A percentile compares a stretch with the other conserved stretches of the same genome.
Evolutionary conservation across 345 rosid species (phyloP).

Genomic region (Eucalyptus curtisii): DNA sequence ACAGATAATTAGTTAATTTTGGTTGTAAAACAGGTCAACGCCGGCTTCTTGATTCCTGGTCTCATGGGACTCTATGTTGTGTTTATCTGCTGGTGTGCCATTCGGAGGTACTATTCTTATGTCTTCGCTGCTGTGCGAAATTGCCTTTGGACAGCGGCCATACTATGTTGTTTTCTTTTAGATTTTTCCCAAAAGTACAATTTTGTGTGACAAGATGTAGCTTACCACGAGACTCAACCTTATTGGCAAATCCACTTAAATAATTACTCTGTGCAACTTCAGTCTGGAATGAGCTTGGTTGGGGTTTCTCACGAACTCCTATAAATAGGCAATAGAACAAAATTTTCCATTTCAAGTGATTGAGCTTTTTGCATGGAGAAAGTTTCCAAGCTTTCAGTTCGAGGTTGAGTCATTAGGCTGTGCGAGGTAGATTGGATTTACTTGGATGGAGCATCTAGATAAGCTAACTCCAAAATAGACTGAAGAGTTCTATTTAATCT

Average conservation of each 20-base stretch:
- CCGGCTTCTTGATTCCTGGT: conserved; percentile 78
- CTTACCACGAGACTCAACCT: not conserved
- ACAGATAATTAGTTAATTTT: not conserved
- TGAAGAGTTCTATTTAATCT: not conserved
- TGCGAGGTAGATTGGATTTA: not conserved
- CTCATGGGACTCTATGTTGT: conserved; percentile 95
- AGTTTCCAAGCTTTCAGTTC: not conserved
- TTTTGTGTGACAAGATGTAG: not conserved
- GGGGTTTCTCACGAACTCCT: not conserved
- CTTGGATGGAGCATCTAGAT: not conserved
- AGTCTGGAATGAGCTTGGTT: not conserved
- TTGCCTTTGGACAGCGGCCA: not conserved
- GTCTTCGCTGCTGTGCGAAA: not conserved
- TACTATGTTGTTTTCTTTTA: not conserved
- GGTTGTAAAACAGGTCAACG: conserved; percentile 43
- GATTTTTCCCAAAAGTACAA: not conserved
- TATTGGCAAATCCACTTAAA: not conserved
- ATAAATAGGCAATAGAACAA: not conserved
- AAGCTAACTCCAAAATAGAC: not conserved
- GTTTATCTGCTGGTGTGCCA: conserved; percentile 95
- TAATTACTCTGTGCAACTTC: not conserved
- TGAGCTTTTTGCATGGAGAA: not conserved
- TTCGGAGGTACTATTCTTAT: conserved; percentile 44
- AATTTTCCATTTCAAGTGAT: not conserved
- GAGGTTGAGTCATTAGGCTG: not conserved